phyloP scores from a whole-genome alignment of 352 stramenopile species.

The Albugo laibachii region DNA sequence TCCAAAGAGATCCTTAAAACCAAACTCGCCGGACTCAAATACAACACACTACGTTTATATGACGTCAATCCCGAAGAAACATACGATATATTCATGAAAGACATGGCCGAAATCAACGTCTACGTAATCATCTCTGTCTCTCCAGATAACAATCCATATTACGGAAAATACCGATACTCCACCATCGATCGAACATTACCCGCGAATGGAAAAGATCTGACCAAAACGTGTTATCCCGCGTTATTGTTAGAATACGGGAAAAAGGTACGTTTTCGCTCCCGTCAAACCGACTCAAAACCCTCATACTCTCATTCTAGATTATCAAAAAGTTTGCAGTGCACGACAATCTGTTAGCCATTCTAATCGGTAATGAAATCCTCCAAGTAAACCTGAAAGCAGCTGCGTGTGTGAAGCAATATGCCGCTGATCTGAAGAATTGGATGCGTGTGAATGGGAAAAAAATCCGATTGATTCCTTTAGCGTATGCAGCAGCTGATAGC shows the following conservation, averaged over 20 bases:
- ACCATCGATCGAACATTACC: slow-evolving; percentile 49
- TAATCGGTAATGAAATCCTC: slow-evolving; percentile 80
- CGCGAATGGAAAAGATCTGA: slow-evolving; percentile 29
- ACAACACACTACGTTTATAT: slow-evolving; percentile 74
- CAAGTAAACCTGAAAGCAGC: slow-evolving; percentile 47
- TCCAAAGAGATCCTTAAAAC: slow-evolving; percentile 44
- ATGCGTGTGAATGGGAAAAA: slow-evolving; percentile 74
- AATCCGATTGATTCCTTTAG: slow-evolving; percentile 51
- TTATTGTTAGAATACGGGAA: slow-evolving; percentile 75
- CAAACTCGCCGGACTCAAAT: slow-evolving; percentile 50
- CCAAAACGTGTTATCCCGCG: slow-evolving; percentile 66
- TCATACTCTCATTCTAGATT: slow-evolving; percentile 19
- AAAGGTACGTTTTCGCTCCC: slow-evolving; percentile 13
- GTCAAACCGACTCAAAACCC: not conserved
- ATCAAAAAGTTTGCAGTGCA: slow-evolving; percentile 78
- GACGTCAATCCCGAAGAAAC: slow-evolving; percentile 71
- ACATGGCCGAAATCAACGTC: slow-evolving; percentile 54
- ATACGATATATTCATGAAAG: slow-evolving; percentile 69
- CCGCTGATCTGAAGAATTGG: slow-evolving; percentile 72
- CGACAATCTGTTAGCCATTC: slow-evolving; percentile 65
- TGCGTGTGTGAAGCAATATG: slow-evolving; percentile 71
- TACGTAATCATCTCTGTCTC: slow-evolving; percentile 69
- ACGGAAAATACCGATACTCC: slow-evolving; percentile 68
- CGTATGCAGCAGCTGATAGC: slow-evolving; percentile 67
- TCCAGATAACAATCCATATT: slow-evolving; percentile 68